phyloP scores from a whole-genome alignment of 495 filamentous ascomycete species.

The Penicillium arizonense region DNA sequence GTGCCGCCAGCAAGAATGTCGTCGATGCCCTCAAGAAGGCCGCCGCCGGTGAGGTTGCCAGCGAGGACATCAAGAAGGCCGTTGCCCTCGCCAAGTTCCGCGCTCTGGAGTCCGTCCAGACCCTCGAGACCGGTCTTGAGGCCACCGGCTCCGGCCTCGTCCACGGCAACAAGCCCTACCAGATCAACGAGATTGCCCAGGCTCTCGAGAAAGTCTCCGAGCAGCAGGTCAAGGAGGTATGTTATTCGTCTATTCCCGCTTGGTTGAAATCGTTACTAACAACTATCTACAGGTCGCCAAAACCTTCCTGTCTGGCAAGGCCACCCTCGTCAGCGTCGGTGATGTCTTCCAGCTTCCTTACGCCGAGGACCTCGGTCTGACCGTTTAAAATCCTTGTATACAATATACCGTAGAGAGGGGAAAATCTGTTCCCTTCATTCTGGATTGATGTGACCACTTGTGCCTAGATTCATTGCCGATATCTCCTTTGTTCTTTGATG shows the following conservation, averaged over 20 bases:
- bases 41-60: conserved; percentile 67
- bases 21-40: conserved; percentile 80
- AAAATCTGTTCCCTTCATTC: conserved; percentile 32
- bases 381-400: conserved; percentile 66
- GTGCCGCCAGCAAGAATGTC: conserved; percentile 56
- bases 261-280: conserved; percentile 18
- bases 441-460: conserved; percentile 36
- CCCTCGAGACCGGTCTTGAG: conserved; percentile 62
- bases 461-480: conserved; percentile 43
- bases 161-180: conserved; percentile 77
- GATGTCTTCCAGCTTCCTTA: conserved; percentile 87
- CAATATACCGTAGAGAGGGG: conserved; percentile 45
- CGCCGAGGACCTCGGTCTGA: conserved; percentile 89
- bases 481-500: conserved; percentile 39
- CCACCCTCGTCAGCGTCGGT: conserved; percentile 73
- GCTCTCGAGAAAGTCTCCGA: conserved; percentile 75
- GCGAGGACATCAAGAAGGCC: conserved; percentile 89
- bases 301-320: conserved; percentile 81
- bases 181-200: conserved; percentile 80
- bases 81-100: conserved; percentile 90
- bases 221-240: conserved; percentile 83
- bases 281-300: conserved; percentile 67
- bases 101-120: conserved; percentile 81
- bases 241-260: conserved; percentile 29
- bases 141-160: conserved; percentile 75